Percentiles rank a stretch among this genome's conserved stretches.
Evolutionary conservation across 2,329 filamentous ascomycete genomes (phyloP).

Genomic region (Anthostomella pinea): DNA sequence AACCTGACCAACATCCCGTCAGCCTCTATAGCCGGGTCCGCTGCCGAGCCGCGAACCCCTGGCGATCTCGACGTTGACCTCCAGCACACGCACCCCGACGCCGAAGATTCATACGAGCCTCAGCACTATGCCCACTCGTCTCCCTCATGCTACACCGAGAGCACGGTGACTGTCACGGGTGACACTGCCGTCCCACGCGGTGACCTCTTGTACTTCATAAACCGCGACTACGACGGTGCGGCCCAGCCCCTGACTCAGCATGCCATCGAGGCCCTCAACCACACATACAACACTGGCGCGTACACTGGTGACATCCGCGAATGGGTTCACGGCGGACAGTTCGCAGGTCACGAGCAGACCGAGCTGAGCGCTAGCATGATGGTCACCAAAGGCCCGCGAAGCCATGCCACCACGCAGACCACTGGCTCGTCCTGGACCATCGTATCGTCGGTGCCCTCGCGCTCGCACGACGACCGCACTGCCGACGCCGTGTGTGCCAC

Average conservation of each 20-base stretch:
- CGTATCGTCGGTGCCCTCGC: slow-evolving; percentile 1
- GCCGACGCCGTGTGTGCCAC: slow-evolving; percentile 9
- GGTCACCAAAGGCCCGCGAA: slow-evolving; percentile 4
- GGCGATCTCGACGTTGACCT: background rate
- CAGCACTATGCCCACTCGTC: slow-evolving; percentile 3
- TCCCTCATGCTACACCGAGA: slow-evolving; percentile 10
- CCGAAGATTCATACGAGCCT: too few relatives aligned
- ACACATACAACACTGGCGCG: slow-evolving; percentile 2
- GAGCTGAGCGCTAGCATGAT: slow-evolving; percentile 12
- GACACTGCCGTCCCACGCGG: background rate
- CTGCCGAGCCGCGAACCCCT: slow-evolving; percentile 6
- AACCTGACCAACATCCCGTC: slow-evolving; percentile 20
- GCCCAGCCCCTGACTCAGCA: slow-evolving; percentile 15
- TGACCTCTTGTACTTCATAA: slow-evolving; percentile 7
- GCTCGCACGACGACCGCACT: slow-evolving; percentile 3
- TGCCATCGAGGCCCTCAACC: slow-evolving; percentile 19
- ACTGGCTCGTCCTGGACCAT: slow-evolving; percentile 11
- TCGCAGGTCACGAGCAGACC: background rate
- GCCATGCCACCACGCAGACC: slow-evolving; percentile 11
- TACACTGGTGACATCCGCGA: slow-evolving; percentile 11
- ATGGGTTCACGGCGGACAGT: slow-evolving; percentile 16
- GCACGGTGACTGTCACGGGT: slow-evolving; percentile 7
- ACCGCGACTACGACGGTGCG: slow-evolving; percentile 10
- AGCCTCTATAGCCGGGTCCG: slow-evolving; percentile 7
- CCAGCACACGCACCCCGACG: background rate